A percentile compares a stretch with the other conserved stretches of the same genome.
These are phyloP conservation scores for Shiraia sp. DNA, from an alignment of 2,329 filamentous ascomycete species.

Conservation along the genomic window DNA sequence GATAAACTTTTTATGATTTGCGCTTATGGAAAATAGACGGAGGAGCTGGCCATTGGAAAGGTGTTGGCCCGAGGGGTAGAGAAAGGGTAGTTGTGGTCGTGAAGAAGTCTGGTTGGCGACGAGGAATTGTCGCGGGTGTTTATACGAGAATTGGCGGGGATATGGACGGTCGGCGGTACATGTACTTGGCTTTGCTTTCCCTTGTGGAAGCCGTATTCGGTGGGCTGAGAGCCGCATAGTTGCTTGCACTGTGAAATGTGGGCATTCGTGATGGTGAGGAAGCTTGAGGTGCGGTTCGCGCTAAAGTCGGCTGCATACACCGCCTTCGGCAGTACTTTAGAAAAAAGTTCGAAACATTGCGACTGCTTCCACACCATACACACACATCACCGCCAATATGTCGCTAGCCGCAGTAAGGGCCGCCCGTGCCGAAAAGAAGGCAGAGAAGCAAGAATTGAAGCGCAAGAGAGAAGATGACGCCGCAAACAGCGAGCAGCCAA, in stretches of 20 bases:
- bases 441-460: constrained; percentile 27
- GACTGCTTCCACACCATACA: constrained; percentile 7
- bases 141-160: constrained; percentile 63
- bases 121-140: constrained; percentile 57
- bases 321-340: constrained; percentile 23
- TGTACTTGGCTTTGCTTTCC: constrained; percentile 21
- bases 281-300: constrained; percentile 15
- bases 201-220: constrained; percentile 33
- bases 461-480: constrained; percentile 37
- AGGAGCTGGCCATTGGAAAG: constrained; percentile 53
- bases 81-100: constrained; percentile 68
- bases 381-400: constrained; percentile 14
- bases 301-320: constrained; percentile 20
- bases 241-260: constrained; percentile 8
- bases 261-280: constrained; percentile 10
- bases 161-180: constrained; percentile 20
- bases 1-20: constrained; percentile 71
- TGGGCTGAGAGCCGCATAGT: constrained; percentile 36
- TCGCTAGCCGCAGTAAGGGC: constrained; percentile 13
- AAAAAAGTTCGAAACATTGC: constrained; percentile 24
- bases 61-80: constrained; percentile 58
- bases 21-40: constrained; percentile 71
- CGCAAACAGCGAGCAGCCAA: constrained; percentile 25
- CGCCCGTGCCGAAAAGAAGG: constrained; percentile 22
- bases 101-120: constrained; percentile 45